Evolutionary conservation across 495 filamentous ascomycete species (phyloP), one percentile per base, ranked within the genome.

Genomic region (Peziza echinospora): DNA sequence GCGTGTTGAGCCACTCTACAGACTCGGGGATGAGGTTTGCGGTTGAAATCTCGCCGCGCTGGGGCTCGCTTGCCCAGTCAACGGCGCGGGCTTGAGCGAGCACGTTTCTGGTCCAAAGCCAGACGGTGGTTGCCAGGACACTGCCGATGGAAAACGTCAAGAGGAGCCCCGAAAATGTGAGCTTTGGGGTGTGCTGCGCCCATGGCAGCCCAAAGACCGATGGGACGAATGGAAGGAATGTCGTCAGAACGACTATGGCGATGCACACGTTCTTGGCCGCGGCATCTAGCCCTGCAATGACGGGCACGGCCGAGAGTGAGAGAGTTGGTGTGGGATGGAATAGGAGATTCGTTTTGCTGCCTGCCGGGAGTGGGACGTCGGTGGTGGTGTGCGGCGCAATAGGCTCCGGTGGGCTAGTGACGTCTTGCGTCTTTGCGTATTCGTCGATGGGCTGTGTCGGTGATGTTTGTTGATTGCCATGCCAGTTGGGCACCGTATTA

Each of bases 271-370:
- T 64, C 23, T 67, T 75, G 16, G 77, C 81, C 43, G 76, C 67
- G 48, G 71, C 76, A 60, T 94, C 83, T 56, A 96, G 56, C 6
- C 71, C 52, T 13, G 69, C 73, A 64, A 80, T 93, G 69, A 84
- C 91, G 5, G 86, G 83, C 59, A 84, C 77, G 8, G 30, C 50
- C 48, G 30, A 37, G 30, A 82, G 91, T 54, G 76, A 78, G 45
- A 93, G 68, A 0, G 80, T 77, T 0, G 87, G 87, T 0, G 87
- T 96, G 0, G 89, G 86, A 57, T 94, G 84, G 63, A 94, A 94
- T 23, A 96, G 75, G 25, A 96, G 76, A 52, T 93, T 93, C 1
- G 87, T 96, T 69, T 84, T 92, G 13, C 19, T 17, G 56, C 93
- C 87, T 47, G 85, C 85, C 59, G 82, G 84, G 53, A 96, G 92